Base-by-base conservation (phyloP, 2,329 filamentous ascomycete species). In the Ilyonectria sp. region DNA sequence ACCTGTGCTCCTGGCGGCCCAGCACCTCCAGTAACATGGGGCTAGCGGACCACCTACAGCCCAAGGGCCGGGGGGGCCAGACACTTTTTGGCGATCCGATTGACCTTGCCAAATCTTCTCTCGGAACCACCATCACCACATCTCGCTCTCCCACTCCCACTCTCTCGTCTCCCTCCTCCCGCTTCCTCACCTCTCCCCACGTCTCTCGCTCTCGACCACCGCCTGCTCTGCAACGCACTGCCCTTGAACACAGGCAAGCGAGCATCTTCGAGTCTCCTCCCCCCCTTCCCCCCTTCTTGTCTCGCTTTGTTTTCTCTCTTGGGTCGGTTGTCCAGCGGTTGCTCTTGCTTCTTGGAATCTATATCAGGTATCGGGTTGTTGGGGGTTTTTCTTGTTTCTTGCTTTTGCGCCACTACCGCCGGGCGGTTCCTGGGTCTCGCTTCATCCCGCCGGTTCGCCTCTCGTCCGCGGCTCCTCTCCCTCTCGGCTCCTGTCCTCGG, bases 41-140 rank as follows among this genome's bases (percentile, higher is more conserved):
- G 66, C 68, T 73, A 71, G 73, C 67, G 62, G 64, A 68, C 69
- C 63, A 69, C 54, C 70, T 74, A 65, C 69, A 62, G 47, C 65
- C 67, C 68, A 74, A 63, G 44, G 67, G 67, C 69, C 68, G 73
- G 67, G 66, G 74, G 71, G 67, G 64, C 69, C 73, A 70, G 74
- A 70, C 72, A 74, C 60, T 75, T 76, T 76, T 70, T 69, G 72
- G 71, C 70, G 71, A 74, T 74, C 71, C 69, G 74, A 74, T 75
- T 74, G 69, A 71, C 71, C 73, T 71, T 74, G 71, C 72, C 75
- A 76, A 78, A 78, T 78, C 74, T 76, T 77, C 72, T 74, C 74
- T 73, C 69, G 65, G 71, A 75, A 75, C 74, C 72, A 74, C 69
- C 75, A 75, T 75, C 74, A 77, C 73, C 70, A 76, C 71, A 67